A percentile compares a stretch with the other conserved stretches of the same genome.
These are phyloP conservation scores for Edaphochlamys debaryana DNA, from an alignment of 139 green algal genomes.

Conservation along the genomic window DNA sequence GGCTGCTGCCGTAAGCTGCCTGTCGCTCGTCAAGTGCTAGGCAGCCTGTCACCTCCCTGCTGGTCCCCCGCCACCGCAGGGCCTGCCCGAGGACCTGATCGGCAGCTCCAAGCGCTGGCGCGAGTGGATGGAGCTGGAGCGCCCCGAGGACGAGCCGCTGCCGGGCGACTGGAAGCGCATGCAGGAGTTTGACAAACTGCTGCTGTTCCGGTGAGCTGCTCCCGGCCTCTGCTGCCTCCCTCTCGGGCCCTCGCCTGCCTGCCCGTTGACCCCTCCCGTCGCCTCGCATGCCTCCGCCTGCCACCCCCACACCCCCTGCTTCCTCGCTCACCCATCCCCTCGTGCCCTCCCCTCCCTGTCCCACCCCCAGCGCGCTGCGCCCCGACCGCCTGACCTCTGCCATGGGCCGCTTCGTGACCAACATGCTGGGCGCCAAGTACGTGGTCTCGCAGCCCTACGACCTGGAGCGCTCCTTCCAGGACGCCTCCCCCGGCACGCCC, in stretches of 20 bases:
- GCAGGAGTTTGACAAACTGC: constrained; percentile 84
- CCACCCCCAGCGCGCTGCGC: constrained; percentile 84
- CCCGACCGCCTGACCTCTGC: constrained; percentile 89
- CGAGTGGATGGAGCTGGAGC: constrained; percentile 92
- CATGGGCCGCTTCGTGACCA: constrained; percentile 84
- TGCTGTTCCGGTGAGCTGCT: constrained; percentile 53
- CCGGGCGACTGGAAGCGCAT: constrained; percentile 95
- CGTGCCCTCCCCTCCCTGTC: background rate
- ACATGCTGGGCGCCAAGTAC: constrained; percentile 80
- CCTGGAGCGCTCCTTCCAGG: constrained; percentile 78
- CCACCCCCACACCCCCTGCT: background rate
- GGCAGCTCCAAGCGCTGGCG: constrained; percentile 87
- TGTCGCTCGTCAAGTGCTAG: too few relatives aligned
- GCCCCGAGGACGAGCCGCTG: constrained; percentile 89
- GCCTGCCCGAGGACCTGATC: constrained; percentile 87
- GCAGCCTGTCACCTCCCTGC: too few relatives aligned
- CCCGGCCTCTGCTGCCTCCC: background rate
- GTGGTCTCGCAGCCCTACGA: constrained; percentile 79
- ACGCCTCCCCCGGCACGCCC: constrained; percentile 74
- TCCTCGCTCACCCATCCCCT: background rate
- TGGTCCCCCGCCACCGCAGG: too few relatives aligned
- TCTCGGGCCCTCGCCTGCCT: too few relatives aligned
- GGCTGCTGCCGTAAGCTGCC: too few relatives aligned
- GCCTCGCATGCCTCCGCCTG: background rate
- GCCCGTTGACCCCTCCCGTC: background rate